Evolutionary conservation across 2,329 filamentous ascomycete species (phyloP).

Genomic region (Huntiella decipiens): DNA sequence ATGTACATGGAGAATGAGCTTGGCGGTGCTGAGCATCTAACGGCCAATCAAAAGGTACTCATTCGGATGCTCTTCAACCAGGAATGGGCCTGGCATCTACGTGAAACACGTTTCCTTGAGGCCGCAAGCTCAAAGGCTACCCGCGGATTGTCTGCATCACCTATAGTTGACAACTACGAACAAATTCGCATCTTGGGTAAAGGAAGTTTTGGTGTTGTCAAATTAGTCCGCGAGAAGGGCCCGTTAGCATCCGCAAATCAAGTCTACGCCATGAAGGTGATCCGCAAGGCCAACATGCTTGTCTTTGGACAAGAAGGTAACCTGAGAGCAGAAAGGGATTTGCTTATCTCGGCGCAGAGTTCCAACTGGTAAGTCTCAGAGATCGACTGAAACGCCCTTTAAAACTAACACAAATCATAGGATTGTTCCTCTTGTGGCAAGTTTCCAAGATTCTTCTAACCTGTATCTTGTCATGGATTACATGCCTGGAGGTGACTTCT

Average conservation of each 20-base stretch:
- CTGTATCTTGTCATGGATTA: constrained; percentile 96
- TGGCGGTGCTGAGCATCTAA: constrained; percentile 31
- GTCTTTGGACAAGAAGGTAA: constrained; percentile 83
- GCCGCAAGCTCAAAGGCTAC: constrained; percentile 26
- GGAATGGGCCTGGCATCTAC: constrained; percentile 55
- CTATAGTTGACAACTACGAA: constrained; percentile 41
- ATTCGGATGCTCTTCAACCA: constrained; percentile 39
- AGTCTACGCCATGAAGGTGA: constrained; percentile 93
- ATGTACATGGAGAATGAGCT: constrained; percentile 31
- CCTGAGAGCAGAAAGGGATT: constrained; percentile 75
- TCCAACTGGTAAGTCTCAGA: constrained; percentile 45
- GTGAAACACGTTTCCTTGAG: constrained; percentile 53
- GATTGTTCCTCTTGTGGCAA: constrained; percentile 73
- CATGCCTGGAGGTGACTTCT: constrained; percentile 90
- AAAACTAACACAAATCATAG: constrained; percentile 18
- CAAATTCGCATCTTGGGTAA: constrained; percentile 69
- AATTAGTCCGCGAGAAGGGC: constrained; percentile 52
- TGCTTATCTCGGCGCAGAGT: constrained; percentile 73
- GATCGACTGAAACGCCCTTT: neutral
- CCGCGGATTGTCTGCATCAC: constrained; percentile 16
- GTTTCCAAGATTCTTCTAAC: constrained; percentile 70
- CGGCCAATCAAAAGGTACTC: constrained; percentile 33
- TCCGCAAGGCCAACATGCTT: constrained; percentile 84
- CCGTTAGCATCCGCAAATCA: constrained; percentile 22
- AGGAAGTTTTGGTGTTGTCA: constrained; percentile 85